These are phyloP conservation scores for Hypomyces rosellus DNA, from an alignment of 2,329 filamentous ascomycete genomes.

Conservation along the genomic window DNA sequence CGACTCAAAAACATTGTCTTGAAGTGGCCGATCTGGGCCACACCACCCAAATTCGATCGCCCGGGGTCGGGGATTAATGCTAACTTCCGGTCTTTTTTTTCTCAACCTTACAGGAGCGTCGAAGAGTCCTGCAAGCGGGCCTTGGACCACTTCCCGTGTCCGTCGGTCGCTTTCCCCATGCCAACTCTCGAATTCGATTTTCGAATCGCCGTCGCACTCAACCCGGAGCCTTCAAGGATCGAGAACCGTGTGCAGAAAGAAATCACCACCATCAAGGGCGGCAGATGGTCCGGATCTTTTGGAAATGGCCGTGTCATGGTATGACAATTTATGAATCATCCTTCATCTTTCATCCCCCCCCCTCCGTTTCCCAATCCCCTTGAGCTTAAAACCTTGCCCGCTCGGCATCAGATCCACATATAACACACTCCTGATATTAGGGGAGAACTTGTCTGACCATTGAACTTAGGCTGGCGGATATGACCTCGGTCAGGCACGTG, in stretches of 20 bases:
- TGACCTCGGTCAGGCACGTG: constrained; percentile 35
- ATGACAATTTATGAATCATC: constrained; percentile 9
- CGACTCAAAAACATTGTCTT: background rate
- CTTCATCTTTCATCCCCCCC: constrained; percentile 13
- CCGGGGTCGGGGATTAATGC: background rate
- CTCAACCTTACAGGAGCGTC: constrained; percentile 22
- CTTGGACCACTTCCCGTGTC: constrained; percentile 35
- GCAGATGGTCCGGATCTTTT: constrained; percentile 43
- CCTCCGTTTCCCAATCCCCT: background rate
- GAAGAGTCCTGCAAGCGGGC: constrained; percentile 34
- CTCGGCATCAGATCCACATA: background rate
- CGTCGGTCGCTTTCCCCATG: constrained; percentile 37
- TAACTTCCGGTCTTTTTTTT: constrained; percentile 13
- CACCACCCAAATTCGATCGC: too few relatives aligned
- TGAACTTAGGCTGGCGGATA: constrained; percentile 34
- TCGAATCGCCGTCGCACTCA: constrained; percentile 41
- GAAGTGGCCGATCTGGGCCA: background rate
- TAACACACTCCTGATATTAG: background rate
- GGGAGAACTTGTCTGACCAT: constrained; percentile 12
- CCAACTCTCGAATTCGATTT: constrained; percentile 44
- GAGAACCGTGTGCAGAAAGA: constrained; percentile 40
- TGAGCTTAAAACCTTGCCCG: background rate
- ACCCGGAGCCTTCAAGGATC: constrained; percentile 37
- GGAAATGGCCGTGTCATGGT: constrained; percentile 42
- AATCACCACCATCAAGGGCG: constrained; percentile 42